Base-by-base conservation (phyloP, 768 basidiomycete species). In the Gautieria morchelliformis region DNA sequence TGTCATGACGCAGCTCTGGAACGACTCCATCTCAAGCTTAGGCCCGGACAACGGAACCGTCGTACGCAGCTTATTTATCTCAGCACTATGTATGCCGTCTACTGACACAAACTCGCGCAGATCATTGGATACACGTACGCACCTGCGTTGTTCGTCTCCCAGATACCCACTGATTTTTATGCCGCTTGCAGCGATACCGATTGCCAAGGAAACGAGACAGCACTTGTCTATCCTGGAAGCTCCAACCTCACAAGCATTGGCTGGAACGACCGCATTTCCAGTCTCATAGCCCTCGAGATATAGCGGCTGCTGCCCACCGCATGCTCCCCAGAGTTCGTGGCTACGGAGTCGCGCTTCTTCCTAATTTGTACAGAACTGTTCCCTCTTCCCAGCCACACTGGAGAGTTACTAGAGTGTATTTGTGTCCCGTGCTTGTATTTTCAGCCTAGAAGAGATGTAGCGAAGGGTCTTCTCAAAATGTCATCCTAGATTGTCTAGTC, bases 21-120 rank as follows among this genome's bases (percentile, higher is more conserved):
- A 58, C 14, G 41, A 52, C 22, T 30, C 50, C 27, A 58, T 58
- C 3, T 58, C 58, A 17, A 53, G 52, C 20, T 44, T 58, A n/a
- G 58, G 58, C 12, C 58, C 58, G 12, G 58, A 58, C 42, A 51
- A 51, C 37, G 50, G 58, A 33, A 58, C 53, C 22, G 30, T 55
- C 32, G 53, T 55, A 46, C 4, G 53, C 24, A 24, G 14, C 32
- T 27, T 17, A 8, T 30, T 49, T 30, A 7, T 49, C 3, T 22
- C 19, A 47, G 19, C 17, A 33, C 47, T 17, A 27, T 49, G 17
- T 49, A 47, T 30, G 12, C 12, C 11, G 20, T 20, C 46, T 20
- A 49, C 14, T 30, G 32, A 49, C n/a, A 35, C 2, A 20, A 12
- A 2, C 24, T 49, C 8, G 15, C 11, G 2, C 12, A 35, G 32